Conservation (phyloP, 2,329 filamentous ascomycete genomes). For the Macrophomina tecta region DNA sequence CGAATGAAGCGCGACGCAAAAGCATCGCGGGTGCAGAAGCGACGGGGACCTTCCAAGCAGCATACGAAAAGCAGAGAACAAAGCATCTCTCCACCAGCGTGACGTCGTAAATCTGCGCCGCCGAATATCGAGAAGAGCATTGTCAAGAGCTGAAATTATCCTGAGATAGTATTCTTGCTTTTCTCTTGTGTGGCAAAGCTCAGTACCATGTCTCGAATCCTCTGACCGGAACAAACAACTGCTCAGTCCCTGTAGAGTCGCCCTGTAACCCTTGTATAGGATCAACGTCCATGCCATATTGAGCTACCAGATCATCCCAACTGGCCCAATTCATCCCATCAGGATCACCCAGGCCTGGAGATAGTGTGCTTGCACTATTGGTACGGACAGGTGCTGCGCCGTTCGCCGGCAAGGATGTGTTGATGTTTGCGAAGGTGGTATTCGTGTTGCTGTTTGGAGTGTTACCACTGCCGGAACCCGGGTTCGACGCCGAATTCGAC, state of each 20-base stretch:
- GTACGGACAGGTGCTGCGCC: not conserved
- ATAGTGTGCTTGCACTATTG: not conserved
- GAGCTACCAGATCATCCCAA: constrained; percentile 56
- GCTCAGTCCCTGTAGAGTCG: not conserved
- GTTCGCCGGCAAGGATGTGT: not conserved
- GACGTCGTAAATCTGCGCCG: not conserved
- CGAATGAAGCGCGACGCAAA: not conserved
- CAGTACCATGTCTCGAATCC: constrained; percentile 24
- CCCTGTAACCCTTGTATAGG: constrained; percentile 10
- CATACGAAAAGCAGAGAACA: not conserved
- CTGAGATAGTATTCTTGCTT: too few species aligned
- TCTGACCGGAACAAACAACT: constrained; percentile 6
- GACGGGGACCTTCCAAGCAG: not conserved
- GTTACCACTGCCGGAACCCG: constrained; percentile 1
- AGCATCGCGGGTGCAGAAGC: not conserved
- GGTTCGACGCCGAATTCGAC: not conserved
- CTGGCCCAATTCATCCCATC: constrained; percentile 53
- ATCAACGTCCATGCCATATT: constrained; percentile 53
- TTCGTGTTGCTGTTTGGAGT: constrained; percentile 26
- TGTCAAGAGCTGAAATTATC: not conserved
- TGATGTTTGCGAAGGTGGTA: constrained; percentile 18
- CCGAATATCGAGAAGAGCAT: not conserved
- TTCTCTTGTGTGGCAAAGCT: not conserved
- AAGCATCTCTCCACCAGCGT: not conserved
- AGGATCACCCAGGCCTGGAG: constrained; percentile 9